Percentiles rank a stretch among this genome's conserved stretches.
phyloP scores from a whole-genome alignment of 202 grass and related monocot genomes.

The Hordeum pubiflorum region DNA sequence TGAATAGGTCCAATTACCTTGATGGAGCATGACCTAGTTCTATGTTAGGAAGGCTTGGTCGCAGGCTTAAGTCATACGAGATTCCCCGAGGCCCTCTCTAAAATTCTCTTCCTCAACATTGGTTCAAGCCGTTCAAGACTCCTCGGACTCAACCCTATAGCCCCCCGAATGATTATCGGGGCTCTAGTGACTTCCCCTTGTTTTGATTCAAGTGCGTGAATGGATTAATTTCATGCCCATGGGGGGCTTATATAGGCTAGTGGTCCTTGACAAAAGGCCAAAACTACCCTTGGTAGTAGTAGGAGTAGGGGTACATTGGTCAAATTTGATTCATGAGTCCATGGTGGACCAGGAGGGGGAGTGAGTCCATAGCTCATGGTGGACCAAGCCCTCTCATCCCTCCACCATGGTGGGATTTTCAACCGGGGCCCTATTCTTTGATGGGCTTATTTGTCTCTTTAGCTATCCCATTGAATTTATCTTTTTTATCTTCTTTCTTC shows the following conservation, averaged over 20 bases:
- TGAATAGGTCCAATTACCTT: background rate
- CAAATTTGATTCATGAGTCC: background rate
- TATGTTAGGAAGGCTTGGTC: background rate
- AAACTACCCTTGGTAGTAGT: background rate
- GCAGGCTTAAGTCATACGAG: background rate
- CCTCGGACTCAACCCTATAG: background rate
- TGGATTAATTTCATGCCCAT: background rate
- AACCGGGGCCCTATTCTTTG: no score
- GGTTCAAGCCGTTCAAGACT: no score
- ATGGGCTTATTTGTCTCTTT: no score
- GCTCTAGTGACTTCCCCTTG: background rate
- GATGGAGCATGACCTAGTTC: background rate
- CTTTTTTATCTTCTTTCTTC: no score
- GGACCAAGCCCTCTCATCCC: background rate
- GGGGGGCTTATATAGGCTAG: background rate
- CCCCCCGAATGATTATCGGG: background rate
- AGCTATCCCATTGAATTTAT: no score
- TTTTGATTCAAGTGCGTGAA: background rate
- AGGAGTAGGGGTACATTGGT: background rate
- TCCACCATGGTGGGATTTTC: background rate
- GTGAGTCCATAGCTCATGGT: background rate
- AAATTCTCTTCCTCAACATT: no score
- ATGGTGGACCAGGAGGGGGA: background rate
- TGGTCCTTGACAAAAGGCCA: background rate
- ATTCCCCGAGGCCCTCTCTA: no score